Evolutionary conservation across 148 eudicot species (phyloP).

Genomic region (Silene conica): DNA sequence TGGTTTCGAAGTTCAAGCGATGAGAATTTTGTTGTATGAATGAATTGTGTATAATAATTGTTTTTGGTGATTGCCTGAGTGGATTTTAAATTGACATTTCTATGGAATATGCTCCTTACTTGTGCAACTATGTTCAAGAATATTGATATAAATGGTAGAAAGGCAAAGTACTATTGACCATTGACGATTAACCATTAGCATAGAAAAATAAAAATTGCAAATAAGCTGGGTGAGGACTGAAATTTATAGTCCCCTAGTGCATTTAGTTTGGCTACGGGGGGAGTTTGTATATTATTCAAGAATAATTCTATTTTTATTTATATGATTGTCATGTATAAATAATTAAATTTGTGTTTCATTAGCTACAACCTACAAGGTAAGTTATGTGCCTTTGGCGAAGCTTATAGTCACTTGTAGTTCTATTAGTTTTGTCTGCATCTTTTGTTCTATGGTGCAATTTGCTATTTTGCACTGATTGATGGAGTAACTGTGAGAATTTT

Average conservation of each 20-base stretch:
- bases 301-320: background rate
- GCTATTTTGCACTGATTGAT: background rate
- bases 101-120: too few species aligned
- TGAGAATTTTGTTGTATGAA: too few species aligned
- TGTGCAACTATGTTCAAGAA: background rate
- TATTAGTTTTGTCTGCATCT: background rate
- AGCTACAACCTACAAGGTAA: background rate
- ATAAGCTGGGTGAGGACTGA: background rate
- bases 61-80: too few species aligned
- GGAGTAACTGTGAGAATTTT: background rate
- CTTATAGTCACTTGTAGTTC: background rate
- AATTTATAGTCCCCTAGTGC: background rate
- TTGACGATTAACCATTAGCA: background rate
- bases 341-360: background rate
- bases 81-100: too few species aligned
- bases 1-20: too few species aligned
- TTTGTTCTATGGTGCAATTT: background rate
- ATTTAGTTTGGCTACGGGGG: background rate
- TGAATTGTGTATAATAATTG: too few species aligned
- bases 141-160: background rate
- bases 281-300: background rate
- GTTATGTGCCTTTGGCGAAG: background rate
- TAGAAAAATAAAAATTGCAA: background rate
- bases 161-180: background rate
- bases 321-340: background rate